Percentiles rank a stretch among this genome's conserved stretches.
These are phyloP conservation scores for Leishmania major DNA, from an alignment of 208 protist genomes.

Conservation along the genomic window DNA sequence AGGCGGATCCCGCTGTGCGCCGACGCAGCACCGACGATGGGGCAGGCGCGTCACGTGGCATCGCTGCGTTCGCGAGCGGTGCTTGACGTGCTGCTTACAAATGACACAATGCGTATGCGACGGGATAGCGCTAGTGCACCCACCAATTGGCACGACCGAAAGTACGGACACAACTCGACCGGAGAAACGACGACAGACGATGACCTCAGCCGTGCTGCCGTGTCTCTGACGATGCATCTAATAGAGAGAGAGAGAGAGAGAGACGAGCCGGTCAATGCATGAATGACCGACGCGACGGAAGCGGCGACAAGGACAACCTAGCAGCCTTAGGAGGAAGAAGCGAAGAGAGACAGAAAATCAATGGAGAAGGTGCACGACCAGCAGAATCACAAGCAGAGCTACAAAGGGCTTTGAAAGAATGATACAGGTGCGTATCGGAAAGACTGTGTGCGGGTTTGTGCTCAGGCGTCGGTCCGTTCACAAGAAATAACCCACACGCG, in stretches of 20 bases:
- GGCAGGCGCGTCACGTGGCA: not conserved
- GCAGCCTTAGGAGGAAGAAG: not conserved
- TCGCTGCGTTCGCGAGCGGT: not conserved
- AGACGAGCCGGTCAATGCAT: not conserved
- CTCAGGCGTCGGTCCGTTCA: too few relatives aligned
- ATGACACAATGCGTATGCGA: not conserved
- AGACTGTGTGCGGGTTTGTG: too few relatives aligned
- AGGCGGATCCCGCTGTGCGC: not conserved
- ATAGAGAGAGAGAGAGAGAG: not conserved
- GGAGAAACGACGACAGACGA: not conserved
- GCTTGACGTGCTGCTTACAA: not conserved
- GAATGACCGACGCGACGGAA: not conserved
- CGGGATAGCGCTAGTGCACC: not conserved
- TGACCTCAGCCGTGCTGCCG: not conserved
- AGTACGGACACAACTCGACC: not conserved
- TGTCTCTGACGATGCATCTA: not conserved
- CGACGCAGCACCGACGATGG: not conserved
- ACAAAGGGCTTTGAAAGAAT: too few relatives aligned
- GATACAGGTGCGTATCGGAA: too few relatives aligned
- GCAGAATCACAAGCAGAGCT: too few relatives aligned
- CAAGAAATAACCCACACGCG: too few relatives aligned
- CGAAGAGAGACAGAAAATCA: not conserved
- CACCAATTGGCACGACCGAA: not conserved
- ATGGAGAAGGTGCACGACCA: too few relatives aligned
- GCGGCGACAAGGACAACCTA: not conserved